These are phyloP conservation scores for Pythium guiyangense DNA, from an alignment of 352 stramenopile genomes.

Conservation along the genomic window DNA sequence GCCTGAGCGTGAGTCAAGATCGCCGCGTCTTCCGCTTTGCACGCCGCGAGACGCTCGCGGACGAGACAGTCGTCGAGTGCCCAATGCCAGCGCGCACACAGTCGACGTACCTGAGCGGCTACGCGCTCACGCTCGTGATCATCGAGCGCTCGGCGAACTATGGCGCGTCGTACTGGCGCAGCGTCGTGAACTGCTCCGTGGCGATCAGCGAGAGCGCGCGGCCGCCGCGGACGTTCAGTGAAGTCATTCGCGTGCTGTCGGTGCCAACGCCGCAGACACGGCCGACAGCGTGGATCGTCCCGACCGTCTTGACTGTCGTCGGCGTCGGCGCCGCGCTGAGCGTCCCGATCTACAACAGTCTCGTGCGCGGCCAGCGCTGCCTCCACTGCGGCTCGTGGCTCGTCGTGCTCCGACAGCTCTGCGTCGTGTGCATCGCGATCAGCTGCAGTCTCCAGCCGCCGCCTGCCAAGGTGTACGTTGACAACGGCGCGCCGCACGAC, in stretches of 20 bases:
- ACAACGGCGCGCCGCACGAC: slow-evolving; percentile 28
- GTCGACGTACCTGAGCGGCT: slow-evolving; percentile 49
- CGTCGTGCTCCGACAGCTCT: slow-evolving; percentile 46
- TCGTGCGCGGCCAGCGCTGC: slow-evolving; percentile 42
- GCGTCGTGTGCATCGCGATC: slow-evolving; percentile 45
- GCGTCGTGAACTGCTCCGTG: slow-evolving; percentile 63
- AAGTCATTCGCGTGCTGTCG: slow-evolving; percentile 58
- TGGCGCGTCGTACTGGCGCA: slow-evolving; percentile 58
- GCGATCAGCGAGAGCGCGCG: slow-evolving; percentile 38
- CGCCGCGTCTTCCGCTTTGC: slow-evolving; percentile 54
- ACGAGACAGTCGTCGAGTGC: slow-evolving; percentile 53
- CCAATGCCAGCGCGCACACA: slow-evolving; percentile 44
- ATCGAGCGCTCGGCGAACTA: slow-evolving; percentile 40
- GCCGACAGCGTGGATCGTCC: slow-evolving; percentile 30
- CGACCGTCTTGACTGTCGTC: slow-evolving; percentile 12
- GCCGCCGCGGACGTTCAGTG: slow-evolving; percentile 37
- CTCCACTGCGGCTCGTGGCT: slow-evolving; percentile 68
- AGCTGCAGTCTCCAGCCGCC: slow-evolving; percentile 44
- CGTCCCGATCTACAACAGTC: slow-evolving; percentile 51
- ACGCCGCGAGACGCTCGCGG: slow-evolving; percentile 38
- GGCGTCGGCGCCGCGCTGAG: slow-evolving; percentile 21
- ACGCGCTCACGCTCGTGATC: slow-evolving; percentile 50
- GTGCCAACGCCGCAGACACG: slow-evolving; percentile 25
- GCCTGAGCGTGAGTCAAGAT: slow-evolving; percentile 64
- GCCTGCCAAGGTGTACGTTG: slow-evolving; percentile 51